Evolutionary conservation across 2,329 filamentous ascomycete species (phyloP).

Genomic region (Leptographium lundbergii): DNA sequence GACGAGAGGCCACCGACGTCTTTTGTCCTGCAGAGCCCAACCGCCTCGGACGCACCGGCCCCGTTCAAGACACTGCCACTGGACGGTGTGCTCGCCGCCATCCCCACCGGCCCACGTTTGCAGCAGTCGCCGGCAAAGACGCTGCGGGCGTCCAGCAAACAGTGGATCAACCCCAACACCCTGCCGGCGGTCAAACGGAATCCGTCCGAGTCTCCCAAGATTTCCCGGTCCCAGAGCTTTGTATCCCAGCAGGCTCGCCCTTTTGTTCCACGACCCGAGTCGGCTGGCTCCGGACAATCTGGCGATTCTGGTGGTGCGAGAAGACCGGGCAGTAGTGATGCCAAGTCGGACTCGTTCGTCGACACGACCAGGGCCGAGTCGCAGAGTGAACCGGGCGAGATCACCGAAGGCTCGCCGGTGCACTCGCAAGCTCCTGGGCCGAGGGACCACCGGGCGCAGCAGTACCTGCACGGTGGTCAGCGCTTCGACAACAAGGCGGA

Average conservation of each 20-base stretch:
- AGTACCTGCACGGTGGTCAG: background rate
- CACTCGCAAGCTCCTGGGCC: background rate
- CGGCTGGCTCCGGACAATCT: conserved; percentile 25
- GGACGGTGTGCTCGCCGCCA: conserved; percentile 28
- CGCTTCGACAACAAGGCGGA: background rate
- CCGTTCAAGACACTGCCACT: conserved; percentile 24
- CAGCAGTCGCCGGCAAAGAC: conserved; percentile 28
- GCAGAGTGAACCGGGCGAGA: conserved; percentile 34
- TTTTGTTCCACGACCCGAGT: conserved; percentile 22
- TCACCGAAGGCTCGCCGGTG: conserved; percentile 21
- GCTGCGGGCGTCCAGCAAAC: conserved; percentile 40
- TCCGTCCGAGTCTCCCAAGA: conserved; percentile 36
- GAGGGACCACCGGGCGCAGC: background rate
- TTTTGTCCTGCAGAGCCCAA: conserved; percentile 18
- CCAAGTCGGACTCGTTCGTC: conserved; percentile 29
- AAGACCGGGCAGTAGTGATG: conserved; percentile 40
- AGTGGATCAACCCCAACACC: conserved; percentile 44
- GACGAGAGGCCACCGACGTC: conserved; percentile 33
- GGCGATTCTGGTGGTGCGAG: conserved; percentile 26
- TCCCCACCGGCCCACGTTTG: conserved; percentile 41
- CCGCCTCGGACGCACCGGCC: background rate
- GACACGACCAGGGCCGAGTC: conserved; percentile 20
- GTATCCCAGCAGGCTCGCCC: conserved; percentile 25
- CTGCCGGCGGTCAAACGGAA: conserved; percentile 29
- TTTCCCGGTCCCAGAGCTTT: conserved; percentile 37